These are phyloP conservation scores for Carallia brachiata DNA, from an alignment of 345 rosid genomes.

Conservation along the genomic window DNA sequence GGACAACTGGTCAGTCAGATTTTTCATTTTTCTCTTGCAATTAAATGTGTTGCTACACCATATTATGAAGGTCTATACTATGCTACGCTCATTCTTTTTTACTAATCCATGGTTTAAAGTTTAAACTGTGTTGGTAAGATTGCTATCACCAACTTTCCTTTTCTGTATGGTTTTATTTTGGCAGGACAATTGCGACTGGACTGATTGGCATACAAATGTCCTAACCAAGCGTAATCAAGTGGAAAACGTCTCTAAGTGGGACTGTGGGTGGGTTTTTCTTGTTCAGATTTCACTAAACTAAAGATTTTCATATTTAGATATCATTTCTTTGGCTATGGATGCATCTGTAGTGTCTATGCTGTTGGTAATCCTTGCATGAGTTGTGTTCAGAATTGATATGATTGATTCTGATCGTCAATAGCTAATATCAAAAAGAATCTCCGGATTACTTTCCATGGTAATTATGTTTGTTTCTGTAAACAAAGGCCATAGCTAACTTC, in stretches of 20 bases:
- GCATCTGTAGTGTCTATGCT: too few relatives aligned
- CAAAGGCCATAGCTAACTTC: too few relatives aligned
- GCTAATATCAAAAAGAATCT: too few relatives aligned
- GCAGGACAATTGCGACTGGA: slow-evolving; percentile 73
- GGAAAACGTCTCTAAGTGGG: slow-evolving; percentile 88
- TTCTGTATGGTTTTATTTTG: slow-evolving; percentile 18
- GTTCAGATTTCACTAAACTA: neutral
- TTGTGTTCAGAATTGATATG: too few relatives aligned
- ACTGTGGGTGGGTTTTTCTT: slow-evolving; percentile 68
- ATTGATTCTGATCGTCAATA: too few relatives aligned
- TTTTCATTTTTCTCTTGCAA: neutral
- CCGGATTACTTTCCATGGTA: too few relatives aligned
- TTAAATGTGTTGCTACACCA: neutral
- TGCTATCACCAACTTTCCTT: neutral
- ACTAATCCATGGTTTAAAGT: neutral
- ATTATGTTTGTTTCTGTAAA: too few relatives aligned
- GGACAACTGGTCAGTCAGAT: neutral
- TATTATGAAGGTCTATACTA: neutral
- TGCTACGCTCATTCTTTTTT: neutral
- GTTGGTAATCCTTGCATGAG: too few relatives aligned
- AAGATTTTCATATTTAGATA: neutral
- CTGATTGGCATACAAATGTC: slow-evolving; percentile 67
- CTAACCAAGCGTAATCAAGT: slow-evolving; percentile 70
- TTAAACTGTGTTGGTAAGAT: neutral
- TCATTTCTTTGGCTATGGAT: neutral